Evolutionary conservation across 108 stramenopile genomes (phyloP), one percentile per base, ranked within the genome.

Genomic region (Cyclotella sp.): DNA sequence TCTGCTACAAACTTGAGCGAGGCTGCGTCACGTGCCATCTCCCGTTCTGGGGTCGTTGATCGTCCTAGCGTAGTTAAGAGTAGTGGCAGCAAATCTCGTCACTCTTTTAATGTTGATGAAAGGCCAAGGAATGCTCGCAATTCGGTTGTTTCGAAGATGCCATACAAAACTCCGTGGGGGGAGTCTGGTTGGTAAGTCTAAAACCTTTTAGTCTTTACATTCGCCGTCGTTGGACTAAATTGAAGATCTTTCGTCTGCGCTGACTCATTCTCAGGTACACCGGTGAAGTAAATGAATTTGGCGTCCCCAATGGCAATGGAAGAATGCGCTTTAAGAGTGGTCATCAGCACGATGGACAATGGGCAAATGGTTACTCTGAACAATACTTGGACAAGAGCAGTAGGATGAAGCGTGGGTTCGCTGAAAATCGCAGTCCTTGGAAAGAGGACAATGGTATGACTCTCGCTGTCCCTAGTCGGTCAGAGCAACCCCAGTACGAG

Each of bases 241-340:
- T 26, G 12, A 27, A 21, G 22, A 21, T 27, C 7, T 13, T 21
- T 26, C 4, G 26, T 26, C 19, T 21, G 12, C 24, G 12, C 19
- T 28, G 16, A 3, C 1, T 26, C 12, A 58, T 58, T 1, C 24
- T 58, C 24, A 58, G 55, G 55, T 63, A 63, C 26, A 22, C 45
- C 2, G 64, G 64, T 12, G 64, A 65, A 47, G 64, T 65, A 11
- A 34, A 65, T 47, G 64, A 65, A 7, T 45, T 9, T 12, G 64
- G 64, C 44, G 22, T 65, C 8, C 64, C 64, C 2, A 27, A 65
- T 65, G 64, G 64, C 13, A 24, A 45, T 14, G 64, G 64, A 47
- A 65, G 21, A 47, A 65, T 65, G 45, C 24, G 46, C 45, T 65
- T 65, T 12, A 65, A 65, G 46, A 65, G 26, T 47, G 64, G 64